These are phyloP conservation scores for Ophiocordyceps camponoti-leonardi DNA, from an alignment of 2,329 filamentous ascomycete species.

Conservation along the genomic window DNA sequence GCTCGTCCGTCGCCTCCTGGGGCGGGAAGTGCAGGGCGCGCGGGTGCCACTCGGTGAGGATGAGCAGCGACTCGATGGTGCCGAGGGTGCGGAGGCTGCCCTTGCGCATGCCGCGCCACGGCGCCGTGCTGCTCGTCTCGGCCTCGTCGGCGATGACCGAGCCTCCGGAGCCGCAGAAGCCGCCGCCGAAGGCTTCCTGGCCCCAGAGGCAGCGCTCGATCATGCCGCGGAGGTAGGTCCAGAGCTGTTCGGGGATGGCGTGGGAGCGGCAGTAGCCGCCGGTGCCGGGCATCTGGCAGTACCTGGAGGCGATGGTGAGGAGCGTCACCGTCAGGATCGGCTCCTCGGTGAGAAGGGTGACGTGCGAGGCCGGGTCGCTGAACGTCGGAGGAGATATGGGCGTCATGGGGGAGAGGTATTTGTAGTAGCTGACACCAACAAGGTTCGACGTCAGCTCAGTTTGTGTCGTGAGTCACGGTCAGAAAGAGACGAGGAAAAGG, in stretches of 20 bases:
- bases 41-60: slow-evolving; percentile 95
- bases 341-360: slow-evolving; percentile 70
- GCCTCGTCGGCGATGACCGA: slow-evolving; percentile 28
- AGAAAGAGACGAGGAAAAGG: neutral
- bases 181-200: slow-evolving; percentile 86
- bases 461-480: too few relatives aligned
- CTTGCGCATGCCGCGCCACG: slow-evolving; percentile 53
- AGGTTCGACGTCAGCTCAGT: neutral
- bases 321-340: slow-evolving; percentile 85
- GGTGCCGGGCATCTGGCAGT: slow-evolving; percentile 62
- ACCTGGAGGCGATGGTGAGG: slow-evolving; percentile 78
- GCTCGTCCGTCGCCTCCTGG: slow-evolving; percentile 54
- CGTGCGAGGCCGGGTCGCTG: slow-evolving; percentile 62
- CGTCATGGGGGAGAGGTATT: slow-evolving; percentile 76
- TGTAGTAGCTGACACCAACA: slow-evolving; percentile 54
- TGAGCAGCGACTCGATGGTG: slow-evolving; percentile 84
- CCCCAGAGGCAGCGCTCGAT: slow-evolving; percentile 91
- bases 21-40: slow-evolving; percentile 86
- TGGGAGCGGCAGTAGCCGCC: slow-evolving; percentile 72
- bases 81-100: slow-evolving; percentile 77
- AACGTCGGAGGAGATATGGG: slow-evolving; percentile 90
- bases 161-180: slow-evolving; percentile 59
- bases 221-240: slow-evolving; percentile 88
- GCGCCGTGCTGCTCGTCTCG: slow-evolving; percentile 49
- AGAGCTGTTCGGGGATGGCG: slow-evolving; percentile 86